phyloP scores from a whole-genome alignment of 805 yeast genomes.

The Blastobotrys americana region DNA sequence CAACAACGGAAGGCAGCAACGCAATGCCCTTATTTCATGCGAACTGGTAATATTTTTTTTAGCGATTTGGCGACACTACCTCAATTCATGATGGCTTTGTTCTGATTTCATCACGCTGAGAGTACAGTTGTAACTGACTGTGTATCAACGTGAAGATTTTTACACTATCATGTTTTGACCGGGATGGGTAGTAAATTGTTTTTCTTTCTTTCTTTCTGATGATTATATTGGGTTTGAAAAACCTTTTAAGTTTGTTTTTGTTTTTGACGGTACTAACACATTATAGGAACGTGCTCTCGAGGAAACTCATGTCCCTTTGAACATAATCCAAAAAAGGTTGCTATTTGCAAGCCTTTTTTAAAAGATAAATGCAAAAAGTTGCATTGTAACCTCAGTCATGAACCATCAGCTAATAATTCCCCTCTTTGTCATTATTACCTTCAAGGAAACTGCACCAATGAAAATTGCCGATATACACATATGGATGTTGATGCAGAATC shows the following conservation, averaged over 20 bases:
- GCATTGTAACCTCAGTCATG: conserved; percentile 52
- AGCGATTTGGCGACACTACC: too few relatives aligned
- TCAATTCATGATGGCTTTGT: too few relatives aligned
- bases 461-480: conserved; percentile 46
- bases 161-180: too few relatives aligned
- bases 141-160: too few relatives aligned
- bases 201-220: too few relatives aligned
- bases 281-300: conserved; percentile 46
- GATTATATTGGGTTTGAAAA: too few relatives aligned
- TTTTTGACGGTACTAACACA: conserved; percentile 5
- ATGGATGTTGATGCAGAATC: conserved; percentile 38
- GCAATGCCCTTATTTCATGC: conserved; percentile 27
- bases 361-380: conserved; percentile 41
- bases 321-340: conserved; percentile 46
- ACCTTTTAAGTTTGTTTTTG: conserved; percentile 2
- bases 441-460: conserved; percentile 41
- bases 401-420: conserved; percentile 51
- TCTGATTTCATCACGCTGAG: too few relatives aligned
- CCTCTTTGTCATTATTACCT: conserved; percentile 50
- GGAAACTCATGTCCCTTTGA: conserved; percentile 45
- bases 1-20: conserved; percentile 12
- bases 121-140: too few relatives aligned
- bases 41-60: conserved; percentile 28
- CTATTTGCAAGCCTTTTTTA: conserved; percentile 48
- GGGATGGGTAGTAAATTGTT: too few relatives aligned